Evolutionary conservation across 495 filamentous ascomycete species (phyloP), one percentile per base, ranked within the genome.

Genomic region (Chaetomium tenue): DNA sequence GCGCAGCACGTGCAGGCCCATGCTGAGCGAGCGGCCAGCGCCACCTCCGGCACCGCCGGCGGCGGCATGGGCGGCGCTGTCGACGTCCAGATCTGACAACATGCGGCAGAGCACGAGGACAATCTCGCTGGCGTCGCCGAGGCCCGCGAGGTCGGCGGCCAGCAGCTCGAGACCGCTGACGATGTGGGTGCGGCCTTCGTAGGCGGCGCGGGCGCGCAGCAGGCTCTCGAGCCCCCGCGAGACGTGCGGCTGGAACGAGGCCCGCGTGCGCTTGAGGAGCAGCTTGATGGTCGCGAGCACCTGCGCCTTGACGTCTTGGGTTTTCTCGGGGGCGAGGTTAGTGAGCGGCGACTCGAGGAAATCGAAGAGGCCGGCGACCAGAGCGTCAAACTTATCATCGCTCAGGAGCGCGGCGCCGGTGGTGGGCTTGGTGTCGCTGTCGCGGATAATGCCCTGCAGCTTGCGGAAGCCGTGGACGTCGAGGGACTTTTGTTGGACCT

Each of bases 381-480:
- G 81, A n/a, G 88, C 82, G 65, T 89, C 85, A 68, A 93, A 95
- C 67, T 84, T 86, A 56, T 83, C 78, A 51, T 87, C 84, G n/a
- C 72, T 72, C 44, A 86, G 22, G 25, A 65, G 48, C 13, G 39
- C 22, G 28, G 44, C 16, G 26, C 33, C 26, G 44, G 42, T n/a
- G 20, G 39, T 12, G 4, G 63, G 79, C 9, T 74, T 71, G 15
- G 81, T 68, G 63, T 85, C 85, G 64, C 87, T 87, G 65, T 87
- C 87, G 59, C 89, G 86, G 66, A 93, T 88, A 63, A 97, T 82
- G 28, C 86, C 83, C 73, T 95, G 93, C 12, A 97, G 76, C 64
- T 94, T 92, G 56, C 93, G 87, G 77, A 97, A 96, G 58, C 90
- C 91, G 66, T 92, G 89, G 6, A 91, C 89, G 70, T 96, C 92